Percentiles rank a stretch among this genome's conserved stretches.
Conservation (phyloP, 768 basidiomycete species). For the Tulasnella sp. region DNA sequence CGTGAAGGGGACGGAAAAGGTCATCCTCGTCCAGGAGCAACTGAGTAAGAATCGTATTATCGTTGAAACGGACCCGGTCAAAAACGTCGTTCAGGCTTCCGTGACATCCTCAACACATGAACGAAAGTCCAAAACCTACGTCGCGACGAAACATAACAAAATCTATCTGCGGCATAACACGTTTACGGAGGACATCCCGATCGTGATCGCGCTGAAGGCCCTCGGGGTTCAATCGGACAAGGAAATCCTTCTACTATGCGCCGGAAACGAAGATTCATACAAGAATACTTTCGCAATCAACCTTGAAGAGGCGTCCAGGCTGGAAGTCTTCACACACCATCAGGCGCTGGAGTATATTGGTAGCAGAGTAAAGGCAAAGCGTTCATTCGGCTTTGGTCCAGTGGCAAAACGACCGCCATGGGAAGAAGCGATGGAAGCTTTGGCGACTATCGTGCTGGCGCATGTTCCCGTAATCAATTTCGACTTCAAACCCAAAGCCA, state of each 20-base stretch:
- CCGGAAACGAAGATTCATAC: constrained; percentile 86
- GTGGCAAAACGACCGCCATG: constrained; percentile 63
- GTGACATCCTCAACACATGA: constrained; percentile 76
- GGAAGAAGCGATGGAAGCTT: constrained; percentile 93
- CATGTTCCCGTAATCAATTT: constrained; percentile 89
- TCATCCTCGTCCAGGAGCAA: constrained; percentile 98
- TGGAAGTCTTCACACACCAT: constrained; percentile 85
- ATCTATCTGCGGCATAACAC: constrained; percentile 98
- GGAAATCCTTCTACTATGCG: constrained; percentile 90
- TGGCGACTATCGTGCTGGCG: constrained; percentile 95
- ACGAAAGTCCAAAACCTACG: constrained; percentile 94
- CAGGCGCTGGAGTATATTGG: constrained; percentile 97
- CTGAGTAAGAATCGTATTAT: constrained; percentile 99
- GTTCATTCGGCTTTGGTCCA: constrained; percentile 55
- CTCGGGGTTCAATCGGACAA: constrained; percentile 96
- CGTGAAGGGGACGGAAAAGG: constrained; percentile 98
- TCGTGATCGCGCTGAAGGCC: constrained; percentile 93
- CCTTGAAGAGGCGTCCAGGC: constrained; percentile 88
- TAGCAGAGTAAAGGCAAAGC: constrained; percentile 82
- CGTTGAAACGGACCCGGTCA: constrained; percentile 87
- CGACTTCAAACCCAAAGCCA: constrained; percentile 89
- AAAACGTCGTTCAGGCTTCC: constrained; percentile 88
- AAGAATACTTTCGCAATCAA: constrained; percentile 83
- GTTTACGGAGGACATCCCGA: constrained; percentile 93
- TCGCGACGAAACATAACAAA: constrained; percentile 88